Conservation (phyloP, 768 basidiomycete species). For the Gymnopilus dilepis region DNA sequence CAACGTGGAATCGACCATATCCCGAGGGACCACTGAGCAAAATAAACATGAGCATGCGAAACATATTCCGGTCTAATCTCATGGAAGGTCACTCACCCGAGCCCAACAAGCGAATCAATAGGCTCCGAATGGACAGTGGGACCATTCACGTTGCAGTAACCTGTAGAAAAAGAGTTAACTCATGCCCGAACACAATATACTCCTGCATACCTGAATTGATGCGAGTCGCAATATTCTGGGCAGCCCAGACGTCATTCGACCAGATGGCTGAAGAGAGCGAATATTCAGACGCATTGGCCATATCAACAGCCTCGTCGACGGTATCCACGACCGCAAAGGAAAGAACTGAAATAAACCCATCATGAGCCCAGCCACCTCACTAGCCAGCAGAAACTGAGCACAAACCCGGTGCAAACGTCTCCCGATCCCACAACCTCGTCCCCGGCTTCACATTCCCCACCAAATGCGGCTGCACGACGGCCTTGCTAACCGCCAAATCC, state of each 20-base stretch:
- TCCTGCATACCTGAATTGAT: conserved; percentile 50
- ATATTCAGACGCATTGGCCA: conserved; percentile 60
- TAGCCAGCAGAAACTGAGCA: conserved; percentile 5
- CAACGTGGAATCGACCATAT: conserved; percentile 57
- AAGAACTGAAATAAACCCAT: too few relatives aligned
- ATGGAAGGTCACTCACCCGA: conserved; percentile 44
- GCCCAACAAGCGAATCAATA: conserved; percentile 41
- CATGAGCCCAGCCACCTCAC: too few relatives aligned
- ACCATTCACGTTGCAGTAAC: conserved; percentile 61
- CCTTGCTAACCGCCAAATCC: conserved; percentile 42
- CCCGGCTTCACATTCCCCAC: conserved; percentile 51
- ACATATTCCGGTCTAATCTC: neutral
- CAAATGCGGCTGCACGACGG: conserved; percentile 58
- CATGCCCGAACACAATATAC: too few relatives aligned
- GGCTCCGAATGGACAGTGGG: conserved; percentile 52
- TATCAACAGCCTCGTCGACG: conserved; percentile 56
- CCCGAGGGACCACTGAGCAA: conserved; percentile 47
- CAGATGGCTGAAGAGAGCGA: conserved; percentile 58
- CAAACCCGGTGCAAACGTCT: conserved; percentile 66
- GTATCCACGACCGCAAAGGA: conserved; percentile 51
- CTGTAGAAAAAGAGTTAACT: conserved; percentile 32
- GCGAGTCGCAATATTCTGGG: conserved; percentile 49
- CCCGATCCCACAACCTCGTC: conserved; percentile 59
- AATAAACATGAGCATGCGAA: neutral
- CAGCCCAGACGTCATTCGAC: conserved; percentile 50